Conservation (phyloP, 2,329 filamentous ascomycete species). For the Cercospora sesami region DNA sequence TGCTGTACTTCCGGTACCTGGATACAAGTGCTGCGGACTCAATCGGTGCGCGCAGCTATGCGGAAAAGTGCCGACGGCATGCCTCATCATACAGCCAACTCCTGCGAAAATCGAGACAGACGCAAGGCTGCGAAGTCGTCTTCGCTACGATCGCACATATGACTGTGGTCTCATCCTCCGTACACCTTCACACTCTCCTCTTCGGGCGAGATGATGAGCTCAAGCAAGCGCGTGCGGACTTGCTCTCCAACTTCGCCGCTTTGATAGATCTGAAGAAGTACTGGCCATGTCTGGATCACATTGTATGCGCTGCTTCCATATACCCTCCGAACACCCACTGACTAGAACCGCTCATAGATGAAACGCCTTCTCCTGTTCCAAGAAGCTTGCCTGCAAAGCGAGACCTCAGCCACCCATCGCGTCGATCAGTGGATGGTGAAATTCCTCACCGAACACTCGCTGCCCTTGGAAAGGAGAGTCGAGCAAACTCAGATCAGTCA, state of each 20-base stretch:
- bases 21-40: background rate
- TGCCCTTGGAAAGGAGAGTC: background rate
- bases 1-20: background rate
- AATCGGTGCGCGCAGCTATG: background rate
- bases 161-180: background rate
- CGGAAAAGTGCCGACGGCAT: background rate
- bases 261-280: background rate
- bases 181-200: background rate
- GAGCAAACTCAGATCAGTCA: background rate
- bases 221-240: background rate
- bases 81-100: background rate
- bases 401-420: background rate
- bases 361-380: background rate
- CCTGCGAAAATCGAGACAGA: background rate
- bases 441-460: background rate
- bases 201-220: background rate
- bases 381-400: background rate
- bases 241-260: background rate
- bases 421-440: background rate
- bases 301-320: background rate
- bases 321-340: no score
- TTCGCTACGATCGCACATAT: background rate
- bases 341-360: background rate
- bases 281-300: background rate
- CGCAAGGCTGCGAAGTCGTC: background rate